phyloP scores from a whole-genome alignment of 2,329 filamentous ascomycete species.

The Paecilomyces sp. region DNA sequence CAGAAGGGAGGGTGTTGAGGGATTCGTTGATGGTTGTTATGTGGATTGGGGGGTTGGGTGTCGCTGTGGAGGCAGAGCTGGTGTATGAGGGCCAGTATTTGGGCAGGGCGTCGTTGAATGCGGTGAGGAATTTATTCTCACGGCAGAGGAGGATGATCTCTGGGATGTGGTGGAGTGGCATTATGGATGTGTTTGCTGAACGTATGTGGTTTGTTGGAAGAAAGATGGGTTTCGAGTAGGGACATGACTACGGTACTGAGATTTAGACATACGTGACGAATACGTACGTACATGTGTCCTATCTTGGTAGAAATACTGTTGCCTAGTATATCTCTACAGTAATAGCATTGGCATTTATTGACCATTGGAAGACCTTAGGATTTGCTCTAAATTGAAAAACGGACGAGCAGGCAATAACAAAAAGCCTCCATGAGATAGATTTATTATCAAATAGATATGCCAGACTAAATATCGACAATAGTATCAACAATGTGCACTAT shows the following conservation, averaged over 20 bases:
- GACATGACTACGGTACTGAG: neutral
- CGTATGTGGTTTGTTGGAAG: neutral
- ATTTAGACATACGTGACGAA: too few relatives aligned
- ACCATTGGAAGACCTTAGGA: neutral
- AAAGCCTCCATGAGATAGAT: neutral
- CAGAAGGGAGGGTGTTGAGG: slow-evolving; percentile 30
- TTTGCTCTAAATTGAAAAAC: neutral
- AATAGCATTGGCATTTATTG: neutral
- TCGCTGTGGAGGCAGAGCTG: slow-evolving; percentile 3
- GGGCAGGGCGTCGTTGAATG: slow-evolving; percentile 32
- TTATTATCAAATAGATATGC: neutral
- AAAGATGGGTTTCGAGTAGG: neutral
- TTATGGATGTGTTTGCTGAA: neutral
- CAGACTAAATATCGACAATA: neutral
- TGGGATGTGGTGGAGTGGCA: slow-evolving; percentile 20
- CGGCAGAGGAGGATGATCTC: slow-evolving; percentile 38
- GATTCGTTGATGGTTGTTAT: slow-evolving; percentile 24
- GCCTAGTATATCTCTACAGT: neutral
- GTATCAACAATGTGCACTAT: neutral
- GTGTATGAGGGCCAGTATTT: slow-evolving; percentile 23
- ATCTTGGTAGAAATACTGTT: neutral
- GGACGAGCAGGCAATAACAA: too few relatives aligned
- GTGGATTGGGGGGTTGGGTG: slow-evolving; percentile 27
- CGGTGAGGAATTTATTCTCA: slow-evolving; percentile 28
- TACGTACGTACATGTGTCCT: neutral